These are phyloP conservation scores for Selenicereus undatus DNA, from an alignment of 148 eudicot genomes.

Conservation along the genomic window DNA sequence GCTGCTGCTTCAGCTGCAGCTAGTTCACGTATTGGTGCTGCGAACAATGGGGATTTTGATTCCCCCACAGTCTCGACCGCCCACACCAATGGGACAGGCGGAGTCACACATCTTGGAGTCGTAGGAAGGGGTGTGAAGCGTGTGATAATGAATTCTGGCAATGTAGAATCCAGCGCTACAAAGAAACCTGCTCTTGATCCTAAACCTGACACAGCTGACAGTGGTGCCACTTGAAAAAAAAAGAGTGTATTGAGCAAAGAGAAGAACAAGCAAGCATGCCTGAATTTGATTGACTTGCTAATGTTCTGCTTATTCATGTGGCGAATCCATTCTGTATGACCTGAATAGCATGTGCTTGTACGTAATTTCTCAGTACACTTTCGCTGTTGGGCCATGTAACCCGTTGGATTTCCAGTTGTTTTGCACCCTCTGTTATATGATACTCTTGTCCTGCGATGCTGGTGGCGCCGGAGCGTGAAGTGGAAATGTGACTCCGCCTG, in stretches of 20 bases:
- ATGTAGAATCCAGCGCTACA: constrained; percentile 39
- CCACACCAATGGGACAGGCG: constrained; percentile 64
- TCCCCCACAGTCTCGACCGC: constrained; percentile 63
- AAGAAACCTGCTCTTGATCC: constrained; percentile 59
- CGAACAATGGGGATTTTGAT: constrained; percentile 37
- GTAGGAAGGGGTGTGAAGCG: constrained; percentile 95
- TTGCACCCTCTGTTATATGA: neutral
- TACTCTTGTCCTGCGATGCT: neutral
- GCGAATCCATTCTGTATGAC: neutral
- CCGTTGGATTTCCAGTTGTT: neutral
- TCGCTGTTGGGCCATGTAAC: neutral
- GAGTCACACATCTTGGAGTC: constrained; percentile 78
- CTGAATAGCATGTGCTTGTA: constrained; percentile 8
- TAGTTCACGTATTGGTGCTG: constrained; percentile 50
- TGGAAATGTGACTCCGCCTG: too few relatives aligned
- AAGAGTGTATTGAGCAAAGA: neutral
- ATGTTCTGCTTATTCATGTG: neutral
- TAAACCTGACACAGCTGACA: constrained; percentile 43
- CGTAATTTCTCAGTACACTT: neutral
- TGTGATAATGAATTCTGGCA: constrained; percentile 43
- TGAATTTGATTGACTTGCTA: neutral
- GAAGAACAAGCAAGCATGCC: neutral
- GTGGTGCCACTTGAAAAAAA: constrained; percentile 40
- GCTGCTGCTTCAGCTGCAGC: constrained; percentile 30
- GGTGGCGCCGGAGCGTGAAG: neutral